Percentiles rank a stretch among this genome's conserved stretches.
Evolutionary conservation across 352 stramenopile genomes (phyloP).

Genomic region (Pythium biforme): DNA sequence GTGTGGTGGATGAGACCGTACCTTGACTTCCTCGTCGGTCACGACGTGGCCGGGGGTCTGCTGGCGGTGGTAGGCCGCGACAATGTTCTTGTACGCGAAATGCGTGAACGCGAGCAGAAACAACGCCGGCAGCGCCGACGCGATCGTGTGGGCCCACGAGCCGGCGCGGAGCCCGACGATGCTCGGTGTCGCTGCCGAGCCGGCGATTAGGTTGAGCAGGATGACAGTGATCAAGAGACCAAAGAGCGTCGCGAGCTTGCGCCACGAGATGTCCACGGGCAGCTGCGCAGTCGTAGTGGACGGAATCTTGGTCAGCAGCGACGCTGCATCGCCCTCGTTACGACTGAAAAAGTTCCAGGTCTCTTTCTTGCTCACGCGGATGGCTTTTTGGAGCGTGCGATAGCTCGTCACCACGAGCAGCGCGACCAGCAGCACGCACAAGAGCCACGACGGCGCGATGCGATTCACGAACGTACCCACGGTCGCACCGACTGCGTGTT

Average conservation of each 20-base stretch:
- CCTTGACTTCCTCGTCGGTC: slow-evolving; percentile 41
- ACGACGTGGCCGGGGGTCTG: slow-evolving; percentile 45
- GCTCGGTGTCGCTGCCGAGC: slow-evolving; percentile 78
- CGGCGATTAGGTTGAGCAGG: slow-evolving; percentile 90
- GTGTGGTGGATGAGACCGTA: neutral
- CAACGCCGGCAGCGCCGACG: slow-evolving; percentile 53
- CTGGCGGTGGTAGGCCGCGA: slow-evolving; percentile 39
- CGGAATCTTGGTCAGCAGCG: neutral
- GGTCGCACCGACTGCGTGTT: slow-evolving; percentile 47
- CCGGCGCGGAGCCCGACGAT: slow-evolving; percentile 87
- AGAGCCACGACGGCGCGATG: slow-evolving; percentile 83
- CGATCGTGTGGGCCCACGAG: slow-evolving; percentile 68
- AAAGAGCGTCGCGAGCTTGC: slow-evolving; percentile 80
- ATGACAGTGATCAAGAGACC: slow-evolving; percentile 89
- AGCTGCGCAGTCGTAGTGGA: slow-evolving; percentile 28
- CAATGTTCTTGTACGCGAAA: slow-evolving; percentile 51
- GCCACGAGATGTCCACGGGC: slow-evolving; percentile 65
- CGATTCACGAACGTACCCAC: slow-evolving; percentile 91
- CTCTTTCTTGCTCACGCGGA: slow-evolving; percentile 58
- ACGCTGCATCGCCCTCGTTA: neutral
- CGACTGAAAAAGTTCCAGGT: slow-evolving; percentile 12
- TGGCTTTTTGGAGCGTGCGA: slow-evolving; percentile 87
- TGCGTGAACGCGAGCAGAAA: slow-evolving; percentile 68
- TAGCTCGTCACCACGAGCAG: slow-evolving; percentile 87
- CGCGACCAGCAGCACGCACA: slow-evolving; percentile 89